Percentiles rank a stretch among this genome's conserved stretches.
Evolutionary conservation across 1,284 basidiomycete species (phyloP).

Genomic region (Fomitopsis palustris): DNA sequence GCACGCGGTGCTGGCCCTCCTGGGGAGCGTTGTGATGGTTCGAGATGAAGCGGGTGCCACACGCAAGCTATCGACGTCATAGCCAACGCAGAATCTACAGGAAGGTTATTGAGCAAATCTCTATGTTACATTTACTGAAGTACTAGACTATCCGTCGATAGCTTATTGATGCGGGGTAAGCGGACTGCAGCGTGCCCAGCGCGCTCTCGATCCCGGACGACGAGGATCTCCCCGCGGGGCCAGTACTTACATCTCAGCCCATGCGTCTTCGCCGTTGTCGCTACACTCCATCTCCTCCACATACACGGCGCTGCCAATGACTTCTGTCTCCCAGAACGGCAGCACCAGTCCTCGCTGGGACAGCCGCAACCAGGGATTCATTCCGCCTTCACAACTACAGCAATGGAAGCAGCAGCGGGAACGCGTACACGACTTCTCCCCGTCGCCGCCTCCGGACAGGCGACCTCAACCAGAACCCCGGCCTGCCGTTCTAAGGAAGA

Average conservation of each 20-base stretch:
- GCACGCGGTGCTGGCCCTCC: too few relatives aligned
- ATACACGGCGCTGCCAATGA: slow-evolving; percentile 10
- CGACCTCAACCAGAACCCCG: slow-evolving; percentile 5
- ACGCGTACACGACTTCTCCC: slow-evolving; percentile 13
- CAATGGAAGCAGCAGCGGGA: slow-evolving; percentile 31
- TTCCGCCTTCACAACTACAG: slow-evolving; percentile 46
- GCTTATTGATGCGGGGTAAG: not conserved
- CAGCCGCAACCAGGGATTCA: slow-evolving; percentile 43
- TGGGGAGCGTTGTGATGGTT: too few relatives aligned
- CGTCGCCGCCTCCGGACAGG: slow-evolving; percentile 14
- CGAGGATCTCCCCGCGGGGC: not conserved
- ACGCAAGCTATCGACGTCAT: not conserved
- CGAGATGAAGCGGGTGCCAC: not conserved
- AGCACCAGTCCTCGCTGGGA: slow-evolving; percentile 40
- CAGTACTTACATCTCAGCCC: slow-evolving; percentile 1
- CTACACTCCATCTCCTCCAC: not conserved
- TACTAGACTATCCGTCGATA: not conserved
- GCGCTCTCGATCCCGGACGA: not conserved
- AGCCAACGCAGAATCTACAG: too few relatives aligned
- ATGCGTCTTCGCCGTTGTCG: slow-evolving; percentile 6
- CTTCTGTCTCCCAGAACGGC: slow-evolving; percentile 15
- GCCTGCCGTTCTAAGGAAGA: not conserved
- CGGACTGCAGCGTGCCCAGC: not conserved
- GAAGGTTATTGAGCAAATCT: not conserved
- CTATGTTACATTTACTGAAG: not conserved